Percentiles rank a stretch among this genome's conserved stretches.
These are phyloP conservation scores for Solanum etuberosum DNA, from an alignment of 257 asterid species.

Conservation along the genomic window DNA sequence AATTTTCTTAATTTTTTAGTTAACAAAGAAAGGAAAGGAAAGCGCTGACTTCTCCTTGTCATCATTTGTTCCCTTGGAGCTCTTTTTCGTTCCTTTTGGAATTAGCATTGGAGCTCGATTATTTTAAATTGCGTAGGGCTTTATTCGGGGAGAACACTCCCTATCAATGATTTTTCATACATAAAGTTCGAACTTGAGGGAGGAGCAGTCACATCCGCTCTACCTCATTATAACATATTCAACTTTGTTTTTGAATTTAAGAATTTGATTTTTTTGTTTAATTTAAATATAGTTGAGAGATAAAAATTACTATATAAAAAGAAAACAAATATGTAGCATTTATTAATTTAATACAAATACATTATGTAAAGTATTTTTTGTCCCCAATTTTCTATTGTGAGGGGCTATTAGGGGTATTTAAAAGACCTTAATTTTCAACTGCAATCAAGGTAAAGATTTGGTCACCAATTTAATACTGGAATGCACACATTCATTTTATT, in stretches of 20 bases:
- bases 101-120: accelerated
- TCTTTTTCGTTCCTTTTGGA: neutral
- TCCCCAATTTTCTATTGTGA: too few species aligned
- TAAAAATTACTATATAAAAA: neutral
- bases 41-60: neutral
- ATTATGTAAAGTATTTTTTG: too few species aligned
- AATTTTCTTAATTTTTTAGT: neutral
- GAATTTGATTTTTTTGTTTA: neutral
- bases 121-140: accelerated
- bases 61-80: neutral
- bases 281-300: neutral
- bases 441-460: neutral
- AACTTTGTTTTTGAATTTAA: neutral
- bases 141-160: accelerated
- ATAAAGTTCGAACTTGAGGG: accelerated
- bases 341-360: too few species aligned
- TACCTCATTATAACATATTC: neutral
- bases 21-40: neutral
- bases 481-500: neutral
- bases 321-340: too few species aligned
- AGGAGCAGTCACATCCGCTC: too few species aligned
- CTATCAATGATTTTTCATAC: neutral
- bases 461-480: neutral
- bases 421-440: neutral
- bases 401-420: neutral